phyloP scores from a whole-genome alignment of 495 filamentous ascomycete species.

The Aspergillus haitiensis region DNA sequence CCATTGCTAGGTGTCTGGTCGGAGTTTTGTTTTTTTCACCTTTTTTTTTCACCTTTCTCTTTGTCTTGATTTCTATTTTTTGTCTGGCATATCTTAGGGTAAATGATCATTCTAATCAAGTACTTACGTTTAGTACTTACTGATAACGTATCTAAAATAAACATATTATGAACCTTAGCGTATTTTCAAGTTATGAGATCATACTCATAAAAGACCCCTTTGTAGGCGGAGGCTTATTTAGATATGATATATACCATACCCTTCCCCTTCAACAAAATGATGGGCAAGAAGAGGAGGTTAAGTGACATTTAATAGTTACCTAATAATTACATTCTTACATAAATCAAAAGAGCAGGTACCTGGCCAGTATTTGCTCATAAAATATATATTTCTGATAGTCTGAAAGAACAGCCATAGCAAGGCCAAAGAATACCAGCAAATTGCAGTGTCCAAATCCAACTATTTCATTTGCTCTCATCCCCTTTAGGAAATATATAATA shows the following conservation, averaged over 20 bases:
- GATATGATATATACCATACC: too few relatives aligned
- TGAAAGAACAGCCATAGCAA: background rate
- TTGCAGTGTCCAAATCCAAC: conserved; percentile 8
- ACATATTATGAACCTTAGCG: too few relatives aligned
- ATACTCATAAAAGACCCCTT: too few relatives aligned
- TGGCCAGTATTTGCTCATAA: background rate
- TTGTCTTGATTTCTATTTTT: background rate
- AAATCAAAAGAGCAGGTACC: background rate
- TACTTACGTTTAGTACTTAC: too few relatives aligned
- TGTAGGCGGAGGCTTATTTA: too few relatives aligned
- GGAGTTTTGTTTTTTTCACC: conserved; percentile 13
- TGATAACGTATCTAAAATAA: too few relatives aligned
- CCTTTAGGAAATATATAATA: conserved; percentile 15
- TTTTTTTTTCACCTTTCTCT: conserved; percentile 1
- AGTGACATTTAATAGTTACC: too few relatives aligned
- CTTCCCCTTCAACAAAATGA: too few relatives aligned
- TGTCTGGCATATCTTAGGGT: background rate
- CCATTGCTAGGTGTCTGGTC: conserved; percentile 17
- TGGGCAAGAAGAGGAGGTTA: too few relatives aligned
- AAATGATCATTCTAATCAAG: too few relatives aligned
- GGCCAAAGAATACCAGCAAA: background rate
- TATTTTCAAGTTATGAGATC: too few relatives aligned
- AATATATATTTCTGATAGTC: conserved; percentile 2
- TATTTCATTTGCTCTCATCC: background rate
- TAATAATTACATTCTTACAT: too few relatives aligned